These are phyloP conservation scores for Tylopilus sp. DNA, from an alignment of 768 basidiomycete genomes.

Conservation along the genomic window DNA sequence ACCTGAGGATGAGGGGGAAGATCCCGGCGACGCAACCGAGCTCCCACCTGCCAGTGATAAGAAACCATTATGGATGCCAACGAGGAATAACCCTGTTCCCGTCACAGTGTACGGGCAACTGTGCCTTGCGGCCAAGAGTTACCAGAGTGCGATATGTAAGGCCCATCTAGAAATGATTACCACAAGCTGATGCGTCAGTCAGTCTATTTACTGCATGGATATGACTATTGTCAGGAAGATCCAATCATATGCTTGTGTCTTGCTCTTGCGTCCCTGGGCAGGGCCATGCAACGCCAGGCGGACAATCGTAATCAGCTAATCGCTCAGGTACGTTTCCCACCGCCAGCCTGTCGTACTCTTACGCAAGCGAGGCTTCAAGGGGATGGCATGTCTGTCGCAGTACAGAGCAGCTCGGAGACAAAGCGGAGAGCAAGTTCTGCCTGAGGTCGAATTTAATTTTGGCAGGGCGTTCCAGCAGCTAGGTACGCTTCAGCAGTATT, in stretches of 20 bases:
- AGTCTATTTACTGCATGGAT: constrained; percentile 86
- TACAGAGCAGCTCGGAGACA: constrained; percentile 66
- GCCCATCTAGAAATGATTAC: constrained; percentile 3
- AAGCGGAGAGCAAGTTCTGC: constrained; percentile 37
- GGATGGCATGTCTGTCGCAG: constrained; percentile 76
- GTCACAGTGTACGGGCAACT: constrained; percentile 80
- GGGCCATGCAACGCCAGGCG: constrained; percentile 90
- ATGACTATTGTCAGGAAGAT: constrained; percentile 79
- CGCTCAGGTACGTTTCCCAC: not conserved
- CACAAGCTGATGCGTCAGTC: not conserved
- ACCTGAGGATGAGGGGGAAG: constrained; percentile 36
- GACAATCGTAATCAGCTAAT: constrained; percentile 93
- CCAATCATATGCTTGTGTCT: constrained; percentile 82
- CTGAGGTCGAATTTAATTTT: constrained; percentile 93
- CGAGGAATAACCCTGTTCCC: constrained; percentile 64
- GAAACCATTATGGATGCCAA: constrained; percentile 46
- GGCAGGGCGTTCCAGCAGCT: constrained; percentile 69
- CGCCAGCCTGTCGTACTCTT: not conserved
- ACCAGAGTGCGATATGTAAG: constrained; percentile 89
- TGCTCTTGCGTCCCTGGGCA: constrained; percentile 80
- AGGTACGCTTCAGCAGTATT: not conserved
- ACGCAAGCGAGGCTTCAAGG: constrained; percentile 39
- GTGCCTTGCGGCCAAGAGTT: constrained; percentile 80
- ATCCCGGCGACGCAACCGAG: constrained; percentile 17
- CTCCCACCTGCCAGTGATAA: constrained; percentile 19